A percentile compares a stretch with the other conserved stretches of the same genome.
phyloP scores from a whole-genome alignment of 495 filamentous ascomycete species.

The Friedmanniomyces endolithicus region DNA sequence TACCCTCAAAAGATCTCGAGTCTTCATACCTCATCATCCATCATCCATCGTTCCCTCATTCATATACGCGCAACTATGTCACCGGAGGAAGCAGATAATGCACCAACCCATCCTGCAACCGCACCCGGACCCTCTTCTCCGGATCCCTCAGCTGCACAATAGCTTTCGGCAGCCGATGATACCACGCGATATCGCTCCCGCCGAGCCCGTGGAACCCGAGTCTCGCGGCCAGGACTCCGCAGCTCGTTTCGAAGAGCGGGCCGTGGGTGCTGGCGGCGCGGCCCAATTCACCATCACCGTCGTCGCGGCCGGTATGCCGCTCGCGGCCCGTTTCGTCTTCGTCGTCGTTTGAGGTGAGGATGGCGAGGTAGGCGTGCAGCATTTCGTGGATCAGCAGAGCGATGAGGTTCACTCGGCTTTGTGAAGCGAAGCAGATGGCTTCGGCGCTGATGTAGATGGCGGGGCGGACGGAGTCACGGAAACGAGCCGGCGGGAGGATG shows the following conservation, averaged over 20 bases:
- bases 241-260: not conserved
- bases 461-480: not conserved
- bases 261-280: not conserved
- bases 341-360: not conserved
- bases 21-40: too few relatives aligned
- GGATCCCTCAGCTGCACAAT: not conserved
- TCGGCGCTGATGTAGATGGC: slow-evolving; percentile 4
- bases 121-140: not conserved
- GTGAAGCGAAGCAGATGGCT: not conserved
- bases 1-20: too few relatives aligned
- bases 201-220: not conserved
- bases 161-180: not conserved
- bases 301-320: not conserved
- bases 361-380: slow-evolving; percentile 2
- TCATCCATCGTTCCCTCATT: too few relatives aligned
- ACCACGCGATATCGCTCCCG: not conserved
- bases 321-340: not conserved
- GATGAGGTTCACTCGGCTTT: not conserved
- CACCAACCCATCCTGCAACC: not conserved
- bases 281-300: not conserved
- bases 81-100: not conserved
- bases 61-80: not conserved
- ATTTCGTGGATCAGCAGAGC: not conserved
- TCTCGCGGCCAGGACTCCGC: not conserved
- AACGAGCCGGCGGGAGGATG: not conserved